Percentiles rank a stretch among this genome's conserved stretches.
Evolutionary conservation across 2,329 filamentous ascomycete species (phyloP).

Genomic region (Ustulina deusta): DNA sequence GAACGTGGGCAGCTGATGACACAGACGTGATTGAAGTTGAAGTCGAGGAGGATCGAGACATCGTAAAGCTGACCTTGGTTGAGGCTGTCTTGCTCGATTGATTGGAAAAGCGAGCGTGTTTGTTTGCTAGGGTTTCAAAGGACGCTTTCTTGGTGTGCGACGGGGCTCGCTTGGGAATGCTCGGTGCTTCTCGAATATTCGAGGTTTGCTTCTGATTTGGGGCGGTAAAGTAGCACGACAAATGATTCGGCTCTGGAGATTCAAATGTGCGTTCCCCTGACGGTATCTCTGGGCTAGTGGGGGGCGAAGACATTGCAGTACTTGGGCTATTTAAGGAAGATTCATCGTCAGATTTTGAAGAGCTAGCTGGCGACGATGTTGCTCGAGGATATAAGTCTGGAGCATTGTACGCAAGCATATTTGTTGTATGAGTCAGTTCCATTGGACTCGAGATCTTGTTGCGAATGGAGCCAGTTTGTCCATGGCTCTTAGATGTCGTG

Average conservation of each 20-base stretch:
- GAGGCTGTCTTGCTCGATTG: slow-evolving; percentile 65
- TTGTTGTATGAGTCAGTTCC: slow-evolving; percentile 91
- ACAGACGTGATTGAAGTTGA: slow-evolving; percentile 65
- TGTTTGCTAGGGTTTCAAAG: slow-evolving; percentile 78
- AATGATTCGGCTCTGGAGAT: slow-evolving; percentile 72
- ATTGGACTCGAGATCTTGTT: slow-evolving; percentile 88
- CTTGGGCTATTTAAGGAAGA: slow-evolving; percentile 75
- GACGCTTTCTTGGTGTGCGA: slow-evolving; percentile 89
- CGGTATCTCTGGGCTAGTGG: slow-evolving; percentile 76
- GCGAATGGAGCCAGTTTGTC: slow-evolving; percentile 62
- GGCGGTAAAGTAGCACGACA: slow-evolving; percentile 74
- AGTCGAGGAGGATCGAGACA: slow-evolving; percentile 69
- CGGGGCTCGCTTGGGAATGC: slow-evolving; percentile 80
- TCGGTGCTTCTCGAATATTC: slow-evolving; percentile 66
- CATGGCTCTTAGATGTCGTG: slow-evolving; percentile 59
- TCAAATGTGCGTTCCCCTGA: slow-evolving; percentile 65
- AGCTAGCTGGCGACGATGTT: slow-evolving; percentile 62
- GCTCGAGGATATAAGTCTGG: slow-evolving; percentile 76
- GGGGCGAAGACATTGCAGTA: slow-evolving; percentile 69
- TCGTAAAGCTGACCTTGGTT: slow-evolving; percentile 67
- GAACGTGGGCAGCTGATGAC: slow-evolving; percentile 53
- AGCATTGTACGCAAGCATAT: slow-evolving; percentile 94
- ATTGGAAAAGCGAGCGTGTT: slow-evolving; percentile 65
- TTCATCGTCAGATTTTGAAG: slow-evolving; percentile 70
- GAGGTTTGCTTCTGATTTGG: slow-evolving; percentile 60